A percentile compares a stretch with the other conserved stretches of the same genome.
Conservation (phyloP, 1,284 basidiomycete species). For the Cutaneotrichosporon dermatis region DNA sequence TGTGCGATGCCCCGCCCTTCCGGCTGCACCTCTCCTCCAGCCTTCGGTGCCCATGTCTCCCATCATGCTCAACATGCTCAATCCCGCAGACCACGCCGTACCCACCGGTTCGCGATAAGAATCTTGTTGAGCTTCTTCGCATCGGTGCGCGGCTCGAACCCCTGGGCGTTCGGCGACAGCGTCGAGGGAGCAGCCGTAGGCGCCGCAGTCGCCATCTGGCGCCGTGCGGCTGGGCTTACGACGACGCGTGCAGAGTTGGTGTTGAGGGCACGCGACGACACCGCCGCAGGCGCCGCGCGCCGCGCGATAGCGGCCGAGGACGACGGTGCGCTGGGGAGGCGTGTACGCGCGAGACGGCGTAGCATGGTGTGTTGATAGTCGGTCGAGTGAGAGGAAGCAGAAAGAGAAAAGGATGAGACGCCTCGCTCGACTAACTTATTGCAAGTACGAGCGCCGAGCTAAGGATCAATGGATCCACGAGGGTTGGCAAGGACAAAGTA, state of each 20-base stretch:
- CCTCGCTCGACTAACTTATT: no score
- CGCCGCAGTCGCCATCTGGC: conserved; percentile 3
- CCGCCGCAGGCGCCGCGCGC: not conserved
- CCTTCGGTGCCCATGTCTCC: no score
- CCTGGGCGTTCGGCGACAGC: conserved; percentile 2
- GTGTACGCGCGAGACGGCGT: conserved; percentile 5
- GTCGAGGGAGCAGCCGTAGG: conserved; percentile 1
- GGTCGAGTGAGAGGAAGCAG: conserved; percentile 5
- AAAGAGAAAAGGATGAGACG: not conserved
- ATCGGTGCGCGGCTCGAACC: conserved; percentile 11
- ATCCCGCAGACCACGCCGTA: not conserved
- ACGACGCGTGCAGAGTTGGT: not conserved
- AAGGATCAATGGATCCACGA: no score
- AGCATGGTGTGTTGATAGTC: not conserved
- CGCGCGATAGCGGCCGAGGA: not conserved
- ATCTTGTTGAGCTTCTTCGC: conserved; percentile 58
- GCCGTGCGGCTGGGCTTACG: not conserved
- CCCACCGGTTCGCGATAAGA: conserved; percentile 73
- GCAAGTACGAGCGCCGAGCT: no score
- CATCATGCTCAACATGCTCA: no score
- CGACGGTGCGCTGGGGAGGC: conserved; percentile 1
- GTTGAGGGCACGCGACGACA: conserved; percentile 6
- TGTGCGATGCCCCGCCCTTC: no score
- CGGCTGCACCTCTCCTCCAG: no score
- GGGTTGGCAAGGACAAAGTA: no score